Conservation (phyloP, 2,329 filamentous ascomycete species). For the Hypoxylon sp. region DNA sequence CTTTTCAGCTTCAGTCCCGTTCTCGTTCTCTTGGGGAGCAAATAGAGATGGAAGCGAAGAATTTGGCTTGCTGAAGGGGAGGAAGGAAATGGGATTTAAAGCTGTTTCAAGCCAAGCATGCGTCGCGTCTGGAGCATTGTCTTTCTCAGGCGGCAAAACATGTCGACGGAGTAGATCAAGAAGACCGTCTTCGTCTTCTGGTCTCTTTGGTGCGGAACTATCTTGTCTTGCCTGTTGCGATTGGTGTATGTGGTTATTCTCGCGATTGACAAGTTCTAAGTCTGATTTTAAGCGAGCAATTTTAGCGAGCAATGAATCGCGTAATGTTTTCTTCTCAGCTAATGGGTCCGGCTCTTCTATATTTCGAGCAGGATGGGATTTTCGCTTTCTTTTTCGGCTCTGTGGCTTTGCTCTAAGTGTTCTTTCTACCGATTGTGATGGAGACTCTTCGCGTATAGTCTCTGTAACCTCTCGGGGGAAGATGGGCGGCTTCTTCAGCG, state of each 20-base stretch:
- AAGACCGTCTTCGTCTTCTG: conserved; percentile 50
- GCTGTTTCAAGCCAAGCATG: conserved; percentile 58
- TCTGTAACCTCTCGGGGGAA: conserved; percentile 39
- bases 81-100: conserved; percentile 59
- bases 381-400: conserved; percentile 31
- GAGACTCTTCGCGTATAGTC: conserved; percentile 20
- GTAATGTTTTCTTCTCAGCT: conserved; percentile 59
- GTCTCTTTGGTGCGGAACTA: conserved; percentile 39
- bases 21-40: conserved; percentile 37
- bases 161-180: conserved; percentile 53
- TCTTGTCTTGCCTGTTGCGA: conserved; percentile 47
- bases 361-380: conserved; percentile 52
- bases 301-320: conserved; percentile 63
- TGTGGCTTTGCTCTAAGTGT: conserved; percentile 17
- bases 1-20: conserved; percentile 47
- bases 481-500: conserved; percentile 56
- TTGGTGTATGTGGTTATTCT: conserved; percentile 64
- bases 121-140: conserved; percentile 44
- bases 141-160: conserved; percentile 50
- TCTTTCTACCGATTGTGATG: conserved; percentile 28
- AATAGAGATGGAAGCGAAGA: conserved; percentile 41
- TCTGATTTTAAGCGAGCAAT: conserved; percentile 66
- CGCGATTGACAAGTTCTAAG: conserved; percentile 63
- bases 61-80: conserved; percentile 58
- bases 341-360: conserved; percentile 54